Conservation (phyloP, 352 stramenopile genomes). For the Phytophthora constricta region DNA sequence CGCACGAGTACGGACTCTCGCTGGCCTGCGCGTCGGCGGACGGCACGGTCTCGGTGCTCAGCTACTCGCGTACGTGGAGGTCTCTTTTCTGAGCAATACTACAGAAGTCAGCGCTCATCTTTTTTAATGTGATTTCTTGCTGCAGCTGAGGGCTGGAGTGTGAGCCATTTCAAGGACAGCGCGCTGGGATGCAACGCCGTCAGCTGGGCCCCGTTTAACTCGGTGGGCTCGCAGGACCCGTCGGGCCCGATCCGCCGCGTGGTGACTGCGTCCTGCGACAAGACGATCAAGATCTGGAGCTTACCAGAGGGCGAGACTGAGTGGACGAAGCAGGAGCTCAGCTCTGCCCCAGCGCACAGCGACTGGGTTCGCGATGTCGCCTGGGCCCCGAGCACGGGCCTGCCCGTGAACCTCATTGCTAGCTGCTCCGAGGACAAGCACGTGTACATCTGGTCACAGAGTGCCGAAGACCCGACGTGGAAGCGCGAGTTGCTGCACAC, state of each 20-base stretch:
- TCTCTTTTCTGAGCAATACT: not conserved
- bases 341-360: constrained; percentile 84
- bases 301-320: constrained; percentile 72
- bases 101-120: not conserved
- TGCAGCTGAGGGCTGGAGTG: constrained; percentile 87
- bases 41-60: constrained; percentile 93
- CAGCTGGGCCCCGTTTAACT: constrained; percentile 94
- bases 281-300: constrained; percentile 97
- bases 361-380: constrained; percentile 98
- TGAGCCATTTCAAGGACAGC: constrained; percentile 95
- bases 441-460: constrained; percentile 97
- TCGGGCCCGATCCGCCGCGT: constrained; percentile 72
- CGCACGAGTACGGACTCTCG: constrained; percentile 96
- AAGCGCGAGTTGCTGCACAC: constrained; percentile 93
- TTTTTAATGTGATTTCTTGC: not conserved
- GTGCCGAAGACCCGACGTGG: constrained; percentile 78
- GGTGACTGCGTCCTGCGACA: constrained; percentile 98
- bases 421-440: constrained; percentile 91
- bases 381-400: constrained; percentile 94
- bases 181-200: constrained; percentile 97
- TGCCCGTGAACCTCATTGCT: constrained; percentile 95
- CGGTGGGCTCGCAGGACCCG: constrained; percentile 56
- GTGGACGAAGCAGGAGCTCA: constrained; percentile 84
- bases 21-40: constrained; percentile 95
- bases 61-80: constrained; percentile 65